Evolutionary conservation across 2,329 filamentous ascomycete species (phyloP).

Genomic region (Tricladium varicosporioides): DNA sequence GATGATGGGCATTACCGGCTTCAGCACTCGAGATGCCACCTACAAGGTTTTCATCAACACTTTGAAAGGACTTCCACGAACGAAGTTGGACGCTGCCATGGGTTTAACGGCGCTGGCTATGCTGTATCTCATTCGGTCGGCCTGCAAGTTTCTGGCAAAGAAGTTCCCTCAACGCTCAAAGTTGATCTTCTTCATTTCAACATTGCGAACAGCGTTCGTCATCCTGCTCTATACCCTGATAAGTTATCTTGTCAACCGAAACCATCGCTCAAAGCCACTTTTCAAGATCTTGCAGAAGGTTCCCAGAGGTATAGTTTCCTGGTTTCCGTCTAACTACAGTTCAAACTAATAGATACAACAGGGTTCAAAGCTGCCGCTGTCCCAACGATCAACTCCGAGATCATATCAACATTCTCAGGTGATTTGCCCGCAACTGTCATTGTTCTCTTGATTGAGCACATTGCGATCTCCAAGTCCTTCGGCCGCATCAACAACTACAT

Average conservation of each 20-base stretch:
- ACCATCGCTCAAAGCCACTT: conserved; percentile 58
- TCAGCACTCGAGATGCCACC: conserved; percentile 70
- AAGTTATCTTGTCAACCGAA: conserved; percentile 78
- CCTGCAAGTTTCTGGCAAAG: conserved; percentile 64
- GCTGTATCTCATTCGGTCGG: conserved; percentile 72
- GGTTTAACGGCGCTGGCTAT: conserved; percentile 78
- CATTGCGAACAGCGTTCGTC: conserved; percentile 85
- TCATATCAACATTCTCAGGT: conserved; percentile 66
- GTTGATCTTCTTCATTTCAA: conserved; percentile 85
- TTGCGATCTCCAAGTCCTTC: conserved; percentile 96
- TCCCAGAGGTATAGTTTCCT: conserved; percentile 59
- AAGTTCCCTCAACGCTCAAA: conserved; percentile 69
- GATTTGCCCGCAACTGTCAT: conserved; percentile 85
- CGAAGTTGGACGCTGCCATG: conserved; percentile 79
- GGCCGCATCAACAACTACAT: conserved; percentile 94
- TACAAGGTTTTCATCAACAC: conserved; percentile 84
- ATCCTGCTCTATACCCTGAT: conserved; percentile 91
- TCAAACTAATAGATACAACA: conserved; percentile 26
- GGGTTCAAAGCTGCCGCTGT: conserved; percentile 79
- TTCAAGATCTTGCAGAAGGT: conserved; percentile 77
- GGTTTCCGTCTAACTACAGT: not conserved
- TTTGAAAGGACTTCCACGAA: conserved; percentile 65
- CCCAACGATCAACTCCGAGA: conserved; percentile 62
- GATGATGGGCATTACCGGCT: conserved; percentile 73
- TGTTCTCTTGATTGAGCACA: conserved; percentile 94